Evolutionary conservation across 768 basidiomycete species (phyloP), one percentile per base, ranked within the genome.

Genomic region (Tylopilus felleus): DNA sequence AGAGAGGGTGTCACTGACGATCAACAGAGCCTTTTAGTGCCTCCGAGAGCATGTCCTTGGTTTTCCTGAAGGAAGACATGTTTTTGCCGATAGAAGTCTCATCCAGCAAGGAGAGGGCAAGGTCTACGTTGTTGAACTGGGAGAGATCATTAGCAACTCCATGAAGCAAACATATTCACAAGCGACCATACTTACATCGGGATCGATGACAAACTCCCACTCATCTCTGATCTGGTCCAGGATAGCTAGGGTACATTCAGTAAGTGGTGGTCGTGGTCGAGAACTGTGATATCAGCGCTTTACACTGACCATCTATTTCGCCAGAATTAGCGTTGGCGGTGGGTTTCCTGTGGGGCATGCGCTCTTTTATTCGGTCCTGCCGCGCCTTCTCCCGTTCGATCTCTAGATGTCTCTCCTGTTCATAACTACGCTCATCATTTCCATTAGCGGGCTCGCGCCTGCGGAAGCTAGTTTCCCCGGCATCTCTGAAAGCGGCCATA

Each of bases 121-220:
- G 78, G 64, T 95, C 89, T 31, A 97, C 95, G 45, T 89, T 88
- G 67, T 97, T 96, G 73, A 98, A 99, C 86, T 94, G 62, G 33
- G 27, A 44, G 25, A 57, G 38, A 29, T 40, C 41, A 60, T 50
- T 36, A 57, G 35, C 47, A 51, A 50, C 39, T 39, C 49, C 40
- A 56, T 21, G 50, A 22, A 29, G 25, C 21, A 49, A 41, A 47
- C 23, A 43, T 39, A 36, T 47, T 8, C 19, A 8, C 31, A 19
- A 21, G 44, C 17, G 19, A 49, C 46, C 41, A 39, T 49, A 62
- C 81, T 73, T 69, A 92, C 91, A 69, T 92, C 87, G 35, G 87
- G 80, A 56, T 91, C 82, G 51, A 86, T 83, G 29, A 93, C 85
- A 64, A 92, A 87, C 62, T 90, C 89, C 93, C 93, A 97, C 51